phyloP scores from a whole-genome alignment of 352 stramenopile species.

The Globisporangium ultimum region DNA sequence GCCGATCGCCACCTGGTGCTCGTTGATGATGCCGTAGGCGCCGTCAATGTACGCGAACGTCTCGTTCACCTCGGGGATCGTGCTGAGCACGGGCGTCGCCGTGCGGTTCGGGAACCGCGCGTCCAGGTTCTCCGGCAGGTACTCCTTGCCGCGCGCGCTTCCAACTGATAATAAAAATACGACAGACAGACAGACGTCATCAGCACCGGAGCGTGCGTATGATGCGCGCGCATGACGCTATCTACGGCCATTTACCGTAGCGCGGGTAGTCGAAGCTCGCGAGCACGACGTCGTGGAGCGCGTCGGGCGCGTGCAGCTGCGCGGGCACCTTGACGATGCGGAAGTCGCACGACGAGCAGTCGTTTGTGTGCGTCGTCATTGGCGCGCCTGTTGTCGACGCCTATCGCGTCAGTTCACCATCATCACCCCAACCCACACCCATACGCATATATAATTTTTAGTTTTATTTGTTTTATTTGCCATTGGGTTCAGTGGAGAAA shows the following conservation, averaged over 20 bases:
- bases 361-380: constrained; percentile 84
- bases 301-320: constrained; percentile 36
- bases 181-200: background rate
- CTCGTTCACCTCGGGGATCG: constrained; percentile 55
- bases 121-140: constrained; percentile 62
- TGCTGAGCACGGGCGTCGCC: constrained; percentile 49
- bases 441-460: background rate
- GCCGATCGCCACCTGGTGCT: constrained; percentile 76
- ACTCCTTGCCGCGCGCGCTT: constrained; percentile 49
- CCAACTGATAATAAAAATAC: constrained; percentile 39
- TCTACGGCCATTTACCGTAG: constrained; percentile 61
- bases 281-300: constrained; percentile 56
- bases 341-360: constrained; percentile 83
- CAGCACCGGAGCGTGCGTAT: no score
- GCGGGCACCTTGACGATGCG: constrained; percentile 75
- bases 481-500: background rate
- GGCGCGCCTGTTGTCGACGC: constrained; percentile 56
- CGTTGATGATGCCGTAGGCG: constrained; percentile 83
- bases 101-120: constrained; percentile 69
- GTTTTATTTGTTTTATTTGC: no score
- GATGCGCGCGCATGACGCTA: no score
- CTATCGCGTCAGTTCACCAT: constrained; percentile 18
- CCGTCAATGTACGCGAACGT: constrained; percentile 82
- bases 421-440: background rate
- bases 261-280: constrained; percentile 63